phyloP scores from a whole-genome alignment of 179 eudicot genomes.

The Drosera spatulata region DNA sequence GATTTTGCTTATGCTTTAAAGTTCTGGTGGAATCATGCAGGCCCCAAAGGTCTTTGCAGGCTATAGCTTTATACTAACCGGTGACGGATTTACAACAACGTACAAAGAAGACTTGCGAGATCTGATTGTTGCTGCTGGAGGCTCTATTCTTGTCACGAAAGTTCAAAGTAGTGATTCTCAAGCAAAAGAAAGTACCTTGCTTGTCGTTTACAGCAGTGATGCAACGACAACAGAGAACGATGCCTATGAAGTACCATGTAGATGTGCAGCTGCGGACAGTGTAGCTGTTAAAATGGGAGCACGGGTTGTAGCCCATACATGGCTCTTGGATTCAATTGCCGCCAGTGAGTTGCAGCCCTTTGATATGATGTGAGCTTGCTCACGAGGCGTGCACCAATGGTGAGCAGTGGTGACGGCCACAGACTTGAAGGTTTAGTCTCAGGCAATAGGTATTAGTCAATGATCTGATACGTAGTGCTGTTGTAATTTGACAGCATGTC shows the following conservation, averaged over 20 bases:
- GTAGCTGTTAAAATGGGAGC: conserved; percentile 32
- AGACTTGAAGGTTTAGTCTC: too few relatives aligned
- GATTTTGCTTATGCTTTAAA: background rate
- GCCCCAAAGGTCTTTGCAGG: conserved; percentile 68
- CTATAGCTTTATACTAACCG: conserved; percentile 44
- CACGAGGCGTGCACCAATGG: too few relatives aligned
- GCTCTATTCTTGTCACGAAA: conserved; percentile 31
- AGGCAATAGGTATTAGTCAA: too few relatives aligned
- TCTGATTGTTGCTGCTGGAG: conserved; percentile 61
- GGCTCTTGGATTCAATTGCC: conserved; percentile 89
- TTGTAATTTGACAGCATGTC: background rate
- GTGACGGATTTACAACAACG: conserved; percentile 36
- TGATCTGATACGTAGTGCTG: background rate
- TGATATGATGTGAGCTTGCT: too few relatives aligned
- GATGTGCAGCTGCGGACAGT: conserved; percentile 30
- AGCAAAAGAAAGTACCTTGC: conserved; percentile 5
- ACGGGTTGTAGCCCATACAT: conserved; percentile 49
- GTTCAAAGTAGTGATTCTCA: conserved; percentile 20
- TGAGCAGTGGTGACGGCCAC: background rate
- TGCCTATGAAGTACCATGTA: conserved; percentile 9
- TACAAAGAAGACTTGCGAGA: conserved; percentile 51
- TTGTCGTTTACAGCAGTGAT: conserved; percentile 52
- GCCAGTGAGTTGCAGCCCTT: conserved; percentile 41
- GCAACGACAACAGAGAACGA: conserved; percentile 14
- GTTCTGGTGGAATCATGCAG: conserved; percentile 24